Base-by-base conservation (phyloP, 2,329 filamentous ascomycete species). In the Fusarium verticillioides region DNA sequence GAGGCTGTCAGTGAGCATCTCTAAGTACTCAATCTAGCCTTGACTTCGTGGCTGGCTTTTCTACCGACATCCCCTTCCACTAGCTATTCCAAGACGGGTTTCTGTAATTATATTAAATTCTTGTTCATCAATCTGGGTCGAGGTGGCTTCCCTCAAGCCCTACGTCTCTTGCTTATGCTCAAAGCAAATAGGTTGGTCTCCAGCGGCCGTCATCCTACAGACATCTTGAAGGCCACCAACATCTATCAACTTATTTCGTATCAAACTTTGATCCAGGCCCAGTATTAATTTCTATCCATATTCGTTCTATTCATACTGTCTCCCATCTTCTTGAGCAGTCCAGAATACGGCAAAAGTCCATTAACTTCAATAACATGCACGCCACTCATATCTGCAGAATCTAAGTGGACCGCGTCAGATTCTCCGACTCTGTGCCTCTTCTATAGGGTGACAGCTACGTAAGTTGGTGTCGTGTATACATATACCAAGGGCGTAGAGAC, bases 381-480 rank as follows among this genome's bases (percentile, higher is more conserved):
- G 57, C 40, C 23, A 21, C 52, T 26, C 52, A 43, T 52, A 2
- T 40, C 40, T 40, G 59, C 46, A 42, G 7, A 18, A 26, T 21
- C 10, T 43, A 11, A 53, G 16, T 42, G 63, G 54, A 13, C 28
- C 36, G 37, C 30, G 4, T 40, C 13, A 34, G 2, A 13, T 0
- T 40, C 7, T 23, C n/a, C 34, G 16, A 3, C 4, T 19, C 28
- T 19, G 9, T 30, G 34, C 18, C 36, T 13, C 11, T 4, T 21
- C 30, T 39, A 49, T 21, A 43, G 39, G 32, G 16, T 34, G n/a
- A 2, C 30, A 28, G 42, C 26, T 16, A 37, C 15, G 28, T 9
- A 19, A 49, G 65, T 39, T 46, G 65, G 65, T 70, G 65, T 49
- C 44, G 4, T 68, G 10, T 44, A 50, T 63, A 68, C 19, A 32